A percentile compares a stretch with the other conserved stretches of the same genome.
Conservation (phyloP, 192 early-diverging fungal species). For the Mortierella antarctica region DNA sequence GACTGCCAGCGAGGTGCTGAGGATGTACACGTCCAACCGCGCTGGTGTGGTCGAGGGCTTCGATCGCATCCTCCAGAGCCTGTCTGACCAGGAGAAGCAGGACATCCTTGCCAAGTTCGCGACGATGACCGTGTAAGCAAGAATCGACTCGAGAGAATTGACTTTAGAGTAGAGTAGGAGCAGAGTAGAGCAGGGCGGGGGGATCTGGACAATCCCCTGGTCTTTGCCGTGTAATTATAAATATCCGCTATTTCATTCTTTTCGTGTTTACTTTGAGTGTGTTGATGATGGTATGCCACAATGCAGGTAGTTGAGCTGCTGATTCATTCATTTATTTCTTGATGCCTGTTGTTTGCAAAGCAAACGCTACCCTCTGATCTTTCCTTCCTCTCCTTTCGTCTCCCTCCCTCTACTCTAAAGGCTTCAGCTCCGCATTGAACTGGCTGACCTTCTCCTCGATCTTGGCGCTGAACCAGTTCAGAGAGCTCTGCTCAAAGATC, state of each 20-base stretch:
- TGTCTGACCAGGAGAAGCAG: conserved; percentile 50
- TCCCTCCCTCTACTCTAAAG: conserved; percentile 26
- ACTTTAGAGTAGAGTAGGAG: not conserved
- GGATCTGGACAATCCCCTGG: no score
- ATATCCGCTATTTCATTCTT: no score
- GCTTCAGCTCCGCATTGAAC: conserved; percentile 57
- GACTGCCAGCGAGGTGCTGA: conserved; percentile 37
- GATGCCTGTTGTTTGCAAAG: not conserved
- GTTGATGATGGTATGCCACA: no score
- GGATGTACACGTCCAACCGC: conserved; percentile 47
- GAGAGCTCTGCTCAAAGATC: conserved; percentile 70
- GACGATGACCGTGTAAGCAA: conserved; percentile 31
- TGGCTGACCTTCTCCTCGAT: conserved; percentile 75
- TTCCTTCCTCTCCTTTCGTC: not conserved
- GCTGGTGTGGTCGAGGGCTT: conserved; percentile 52
- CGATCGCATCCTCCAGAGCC: conserved; percentile 44
- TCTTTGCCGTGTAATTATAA: no score
- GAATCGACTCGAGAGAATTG: not conserved
- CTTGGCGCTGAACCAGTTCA: conserved; percentile 76
- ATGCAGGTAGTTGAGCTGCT: no score
- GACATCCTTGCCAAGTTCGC: conserved; percentile 48
- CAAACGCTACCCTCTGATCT: not conserved
- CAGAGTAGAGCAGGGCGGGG: not conserved
- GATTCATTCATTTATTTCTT: conserved; percentile 1
- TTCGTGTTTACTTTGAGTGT: no score